Evolutionary conservation across 1,284 basidiomycete species (phyloP), one percentile per base, ranked within the genome.

Genomic region (Farysia itapuensis): DNA sequence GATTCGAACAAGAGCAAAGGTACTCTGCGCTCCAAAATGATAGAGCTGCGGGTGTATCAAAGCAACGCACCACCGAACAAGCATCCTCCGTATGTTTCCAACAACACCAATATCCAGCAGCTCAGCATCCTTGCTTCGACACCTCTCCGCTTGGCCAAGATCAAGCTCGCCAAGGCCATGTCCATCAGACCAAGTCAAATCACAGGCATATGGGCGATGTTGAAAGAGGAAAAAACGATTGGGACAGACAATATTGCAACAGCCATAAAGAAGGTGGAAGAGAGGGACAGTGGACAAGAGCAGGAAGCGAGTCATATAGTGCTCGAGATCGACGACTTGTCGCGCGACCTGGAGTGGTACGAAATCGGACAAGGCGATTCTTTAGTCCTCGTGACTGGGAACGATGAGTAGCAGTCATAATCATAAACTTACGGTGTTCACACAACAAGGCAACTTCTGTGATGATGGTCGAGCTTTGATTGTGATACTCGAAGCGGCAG

Each of bases 71-170:
- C 31, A 7, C 56, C 41, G 15, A n/a, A 3, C 15, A 23, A 11
- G 20, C 16, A 29, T 3, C 32, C 1, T 21, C 36, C 35, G 1
- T 46, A 41, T 43, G 5, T 39, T 26, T 19, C 12, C 13, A 18
- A 19, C 8, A 13, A 35, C 6, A 35, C 6, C 39, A 24, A 2
- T 42, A 46, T 15, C 21, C 35, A 13, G 14, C 16, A 39, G 1
- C 34, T 46, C 12, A 30, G 41, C 2, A 20, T 64, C 14, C 38
- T 71, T 24, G 34, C 48, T 5, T 60, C 58, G 2, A 64, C 50
- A 20, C 64, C 69, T 13, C 25, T 71, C 30, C 51, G 67, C n/a
- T 30, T 63, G 32, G 43, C 49, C 20, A 61, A 45, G 36, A 47
- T 43, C 18, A 64, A 59, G 25, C 25, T 66, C 30, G 57, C 53